Base-by-base conservation (phyloP, 2,329 filamentous ascomycete genomes). In the Elsinoe necatrix region DNA sequence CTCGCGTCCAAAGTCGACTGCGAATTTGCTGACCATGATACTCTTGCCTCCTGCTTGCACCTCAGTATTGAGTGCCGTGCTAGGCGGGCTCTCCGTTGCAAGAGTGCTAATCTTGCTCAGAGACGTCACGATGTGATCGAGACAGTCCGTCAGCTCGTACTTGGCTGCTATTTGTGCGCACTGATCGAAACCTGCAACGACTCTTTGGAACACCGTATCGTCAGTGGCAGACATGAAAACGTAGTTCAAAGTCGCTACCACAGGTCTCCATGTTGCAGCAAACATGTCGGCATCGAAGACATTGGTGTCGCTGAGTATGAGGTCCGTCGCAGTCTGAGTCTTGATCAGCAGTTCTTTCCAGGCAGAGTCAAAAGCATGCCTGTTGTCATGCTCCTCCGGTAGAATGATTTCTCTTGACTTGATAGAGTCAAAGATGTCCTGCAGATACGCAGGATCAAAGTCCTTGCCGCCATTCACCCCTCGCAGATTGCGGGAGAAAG, bases 141-240 rank as follows among this genome's bases (percentile, higher is more conserved):
- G 79, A 31, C 89, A 91, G 63, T 95, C 91, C 0, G 81, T 87
- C 64, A 95, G 79, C 11, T 81, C 81, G 70, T 96, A 92, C 66
- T 84, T 87, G 6, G 89, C 84, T 4, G 93, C 92, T 62, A 98
- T 95, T 59, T 89, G 86, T 16, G 93, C 91, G 69, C 92, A 97
- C 70, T 98, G 92, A 64, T 95, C 89, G 66, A 98, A 98, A 1
- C 93, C 93, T 48, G 88, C 88, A 25, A 97, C 89, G 16, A 98
- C 87, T 59, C 93, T 83, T 34, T 89, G 89, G 68, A 95, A 98
- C 2, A 98, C 93, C 0, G 92, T 83, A 69, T 98, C 93, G 66
- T 98, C 95, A 0, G 90, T 95, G 14, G 95, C 95, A 34, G 92
- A 97, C 86, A 97, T 95, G 75, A 98, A 98, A 2, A 98, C 93